A percentile compares a stretch with the other conserved stretches of the same genome.
Conservation (phyloP, 805 yeast genomes). For the Clavispora asparagi region DNA sequence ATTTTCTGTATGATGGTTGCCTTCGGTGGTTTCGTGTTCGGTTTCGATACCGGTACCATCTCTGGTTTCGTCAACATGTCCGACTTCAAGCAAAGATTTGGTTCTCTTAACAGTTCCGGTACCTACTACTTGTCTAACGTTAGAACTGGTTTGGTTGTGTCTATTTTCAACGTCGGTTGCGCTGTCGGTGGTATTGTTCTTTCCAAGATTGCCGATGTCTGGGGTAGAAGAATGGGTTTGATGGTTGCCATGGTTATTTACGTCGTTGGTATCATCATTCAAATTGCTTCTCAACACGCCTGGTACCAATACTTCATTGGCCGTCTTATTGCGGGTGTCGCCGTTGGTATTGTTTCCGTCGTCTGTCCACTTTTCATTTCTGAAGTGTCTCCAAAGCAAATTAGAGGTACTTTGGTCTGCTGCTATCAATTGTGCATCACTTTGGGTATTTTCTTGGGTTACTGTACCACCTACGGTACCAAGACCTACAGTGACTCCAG, state of each 20-base stretch:
- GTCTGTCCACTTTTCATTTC: slow-evolving; percentile 62
- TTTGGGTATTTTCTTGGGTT: slow-evolving; percentile 65
- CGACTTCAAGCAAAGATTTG: slow-evolving; percentile 52
- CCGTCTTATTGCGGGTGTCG: slow-evolving; percentile 58
- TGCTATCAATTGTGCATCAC: slow-evolving; percentile 68
- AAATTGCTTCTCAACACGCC: slow-evolving; percentile 45
- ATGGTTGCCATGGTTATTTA: slow-evolving; percentile 50
- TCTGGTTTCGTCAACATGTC: slow-evolving; percentile 64
- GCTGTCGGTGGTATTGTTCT: slow-evolving; percentile 64
- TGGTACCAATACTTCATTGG: slow-evolving; percentile 63
- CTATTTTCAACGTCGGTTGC: slow-evolving; percentile 63
- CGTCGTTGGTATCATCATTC: slow-evolving; percentile 56
- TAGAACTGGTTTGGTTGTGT: slow-evolving; percentile 48
- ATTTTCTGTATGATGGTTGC: slow-evolving; percentile 52
- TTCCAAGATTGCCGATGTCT: slow-evolving; percentile 51
- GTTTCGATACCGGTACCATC: slow-evolving; percentile 76
- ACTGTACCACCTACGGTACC: slow-evolving; percentile 62
- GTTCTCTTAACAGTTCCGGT: slow-evolving; percentile 37
- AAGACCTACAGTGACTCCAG: slow-evolving; percentile 44
- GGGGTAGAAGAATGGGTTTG: slow-evolving; percentile 56
- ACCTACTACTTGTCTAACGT: slow-evolving; percentile 34
- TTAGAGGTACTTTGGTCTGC: slow-evolving; percentile 67
- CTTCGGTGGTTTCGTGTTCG: slow-evolving; percentile 72
- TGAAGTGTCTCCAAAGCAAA: slow-evolving; percentile 62
- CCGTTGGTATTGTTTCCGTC: slow-evolving; percentile 68